Conservation (phyloP, 1,284 basidiomycete genomes). For the Leccinum ponderosum region DNA sequence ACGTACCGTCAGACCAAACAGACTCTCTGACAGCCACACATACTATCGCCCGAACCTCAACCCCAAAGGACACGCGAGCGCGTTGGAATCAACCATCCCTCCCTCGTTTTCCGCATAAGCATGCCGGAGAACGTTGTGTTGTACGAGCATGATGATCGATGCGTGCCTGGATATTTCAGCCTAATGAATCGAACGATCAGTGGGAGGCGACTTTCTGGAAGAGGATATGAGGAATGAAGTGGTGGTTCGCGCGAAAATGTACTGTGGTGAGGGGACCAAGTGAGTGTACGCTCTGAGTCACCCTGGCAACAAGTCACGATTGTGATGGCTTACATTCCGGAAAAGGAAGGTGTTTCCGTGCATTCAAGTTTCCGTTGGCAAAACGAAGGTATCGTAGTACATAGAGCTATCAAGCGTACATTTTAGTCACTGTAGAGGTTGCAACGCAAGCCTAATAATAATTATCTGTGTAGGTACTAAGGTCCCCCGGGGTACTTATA, state of each 20-base stretch:
- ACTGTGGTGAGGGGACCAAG: constrained; percentile 81
- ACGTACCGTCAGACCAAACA: constrained; percentile 71
- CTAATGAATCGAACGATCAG: constrained; percentile 68
- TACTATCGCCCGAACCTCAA: constrained; percentile 74
- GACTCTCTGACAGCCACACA: constrained; percentile 69
- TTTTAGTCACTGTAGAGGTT: too few relatives aligned
- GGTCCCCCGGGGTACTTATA: too few relatives aligned
- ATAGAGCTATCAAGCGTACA: too few relatives aligned
- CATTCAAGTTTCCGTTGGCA: too few relatives aligned
- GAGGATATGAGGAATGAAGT: constrained; percentile 8
- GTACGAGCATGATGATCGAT: constrained; percentile 80
- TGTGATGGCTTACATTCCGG: too few relatives aligned
- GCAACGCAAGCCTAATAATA: too few relatives aligned
- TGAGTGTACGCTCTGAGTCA: constrained; percentile 69
- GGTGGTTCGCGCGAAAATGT: constrained; percentile 6
- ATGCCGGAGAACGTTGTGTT: constrained; percentile 92
- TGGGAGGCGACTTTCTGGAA: constrained; percentile 72
- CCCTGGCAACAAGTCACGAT: too few relatives aligned
- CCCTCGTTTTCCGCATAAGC: constrained; percentile 72
- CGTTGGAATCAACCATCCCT: constrained; percentile 78
- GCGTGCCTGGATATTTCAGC: constrained; percentile 65
- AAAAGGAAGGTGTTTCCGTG: too few relatives aligned
- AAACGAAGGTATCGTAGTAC: too few relatives aligned
- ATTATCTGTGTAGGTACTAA: too few relatives aligned
- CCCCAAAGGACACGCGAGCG: constrained; percentile 76